phyloP scores from a whole-genome alignment of 257 asterid genomes.

The Catharanthus roseus region DNA sequence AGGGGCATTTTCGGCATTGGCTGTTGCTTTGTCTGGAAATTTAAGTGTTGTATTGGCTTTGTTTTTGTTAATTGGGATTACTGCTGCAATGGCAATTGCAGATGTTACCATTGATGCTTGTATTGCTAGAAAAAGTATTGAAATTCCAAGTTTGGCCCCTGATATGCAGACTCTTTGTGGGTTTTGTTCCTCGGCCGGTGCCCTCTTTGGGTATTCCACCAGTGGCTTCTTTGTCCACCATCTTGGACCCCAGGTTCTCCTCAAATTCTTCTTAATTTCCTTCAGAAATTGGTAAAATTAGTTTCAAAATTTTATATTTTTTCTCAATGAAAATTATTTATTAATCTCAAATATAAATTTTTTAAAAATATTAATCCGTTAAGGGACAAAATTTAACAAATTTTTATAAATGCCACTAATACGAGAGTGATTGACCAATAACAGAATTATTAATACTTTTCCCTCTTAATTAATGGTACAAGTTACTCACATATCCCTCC shows the following conservation, averaged over 20 bases:
- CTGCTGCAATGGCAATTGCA: constrained; percentile 53
- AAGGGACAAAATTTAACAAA: too few relatives aligned
- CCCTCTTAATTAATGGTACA: too few relatives aligned
- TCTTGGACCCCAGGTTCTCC: constrained; percentile 56
- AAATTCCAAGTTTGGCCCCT: constrained; percentile 47
- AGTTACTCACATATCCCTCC: too few relatives aligned
- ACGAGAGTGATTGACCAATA: too few relatives aligned
- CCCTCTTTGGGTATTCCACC: constrained; percentile 58
- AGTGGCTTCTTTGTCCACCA: constrained; percentile 64
- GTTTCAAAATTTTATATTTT: too few relatives aligned
- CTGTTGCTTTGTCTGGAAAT: constrained; percentile 21
- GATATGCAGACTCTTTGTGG: constrained; percentile 69
- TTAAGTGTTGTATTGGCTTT: constrained; percentile 36
- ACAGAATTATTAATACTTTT: too few relatives aligned
- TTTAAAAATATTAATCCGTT: too few relatives aligned
- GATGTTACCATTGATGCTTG: constrained; percentile 72
- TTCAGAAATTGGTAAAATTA: too few relatives aligned
- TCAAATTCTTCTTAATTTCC: too few relatives aligned
- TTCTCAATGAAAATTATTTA: too few relatives aligned
- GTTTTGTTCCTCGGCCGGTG: constrained; percentile 47
- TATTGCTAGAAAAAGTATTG: constrained; percentile 53
- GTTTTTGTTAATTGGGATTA: constrained; percentile 36
- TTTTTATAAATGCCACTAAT: too few relatives aligned
- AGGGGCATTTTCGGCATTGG: constrained; percentile 14
- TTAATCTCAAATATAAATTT: too few relatives aligned